These are phyloP conservation scores for Talaromyces marneffei DNA, from an alignment of 2,329 filamentous ascomycete species.

Conservation along the genomic window DNA sequence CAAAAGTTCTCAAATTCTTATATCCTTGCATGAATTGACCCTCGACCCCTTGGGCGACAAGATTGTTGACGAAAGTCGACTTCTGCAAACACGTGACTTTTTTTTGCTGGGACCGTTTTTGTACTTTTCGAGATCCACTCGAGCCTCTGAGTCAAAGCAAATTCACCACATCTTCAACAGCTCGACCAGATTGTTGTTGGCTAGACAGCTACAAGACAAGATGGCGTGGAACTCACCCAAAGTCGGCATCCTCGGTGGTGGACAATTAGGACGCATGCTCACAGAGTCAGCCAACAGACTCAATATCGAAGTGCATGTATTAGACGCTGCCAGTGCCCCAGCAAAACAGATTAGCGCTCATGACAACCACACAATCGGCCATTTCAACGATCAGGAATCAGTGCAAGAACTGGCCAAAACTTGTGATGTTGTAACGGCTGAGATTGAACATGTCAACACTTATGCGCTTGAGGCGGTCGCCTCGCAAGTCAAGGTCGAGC, in stretches of 20 bases:
- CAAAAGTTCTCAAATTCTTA: neutral
- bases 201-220: neutral
- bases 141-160: neutral
- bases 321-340: slow-evolving; percentile 70
- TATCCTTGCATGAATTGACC: neutral
- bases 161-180: neutral
- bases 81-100: slow-evolving; percentile 2
- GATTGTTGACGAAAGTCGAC: neutral
- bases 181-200: neutral
- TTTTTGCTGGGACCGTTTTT: neutral
- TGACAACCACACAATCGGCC: slow-evolving; percentile 69
- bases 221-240: slow-evolving; percentile 38
- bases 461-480: slow-evolving; percentile 77
- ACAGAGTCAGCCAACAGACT: slow-evolving; percentile 77
- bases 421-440: slow-evolving; percentile 80
- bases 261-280: slow-evolving; percentile 88
- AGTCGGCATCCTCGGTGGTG: slow-evolving; percentile 53
- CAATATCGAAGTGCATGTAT: slow-evolving; percentile 70
- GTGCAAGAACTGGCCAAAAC: slow-evolving; percentile 71
- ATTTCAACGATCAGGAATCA: slow-evolving; percentile 75
- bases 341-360: slow-evolving; percentile 81
- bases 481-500: slow-evolving; percentile 63
- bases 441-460: slow-evolving; percentile 95
- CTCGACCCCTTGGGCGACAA: neutral
- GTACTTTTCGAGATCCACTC: slow-evolving; percentile 13